Evolutionary conservation across 2,329 filamentous ascomycete genomes (phyloP), one percentile per base, ranked within the genome.

Genomic region (Colletotrichum abscissum): DNA sequence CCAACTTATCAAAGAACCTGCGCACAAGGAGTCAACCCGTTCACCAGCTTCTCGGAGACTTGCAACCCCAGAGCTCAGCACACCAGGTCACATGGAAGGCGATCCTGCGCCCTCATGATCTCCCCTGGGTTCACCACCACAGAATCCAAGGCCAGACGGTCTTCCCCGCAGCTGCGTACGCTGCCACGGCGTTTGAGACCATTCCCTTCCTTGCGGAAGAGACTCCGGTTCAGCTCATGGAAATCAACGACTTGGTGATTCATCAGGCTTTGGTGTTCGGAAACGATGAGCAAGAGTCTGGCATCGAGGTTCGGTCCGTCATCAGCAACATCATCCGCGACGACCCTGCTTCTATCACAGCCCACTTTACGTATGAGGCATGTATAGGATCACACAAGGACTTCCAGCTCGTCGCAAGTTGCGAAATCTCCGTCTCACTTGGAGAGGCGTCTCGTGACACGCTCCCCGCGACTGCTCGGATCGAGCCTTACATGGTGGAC

Each of bases 101-200:
- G 3, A 42, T 59, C 5, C 9, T 59, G 8, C 57, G 57, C 19
- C 56, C 57, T 19, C 22, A 59, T 5, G 57, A 59, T 59, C 57
- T 75, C 16, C 72, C 76, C 2, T 87, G 85, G 85, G 67, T 86
- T 4, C 55, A 68, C 2, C 80, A 83, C 28, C 84, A 87, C 56
- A 69, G 74, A 5, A 60, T 78, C 54, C 79, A 84, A 28, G 77
- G 78, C 1, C 77, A 85, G 38, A 78, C 81, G 9, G 78, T 88
- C 8, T 86, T 87, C 60, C 87, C 87, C 0, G 83, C 77, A 2
- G 82, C 86, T 1, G 85, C 80, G 0, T 88, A 86, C 74, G 62
- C 86, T 1, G 78, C 79, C 24, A 85, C 86, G 78, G 84, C 82
- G 2, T 42, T 59, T 7, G 57, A 59, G n/a, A 59, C 57, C 1